phyloP scores from a whole-genome alignment of 441 rosid species.

The Populus hybrid region DNA sequence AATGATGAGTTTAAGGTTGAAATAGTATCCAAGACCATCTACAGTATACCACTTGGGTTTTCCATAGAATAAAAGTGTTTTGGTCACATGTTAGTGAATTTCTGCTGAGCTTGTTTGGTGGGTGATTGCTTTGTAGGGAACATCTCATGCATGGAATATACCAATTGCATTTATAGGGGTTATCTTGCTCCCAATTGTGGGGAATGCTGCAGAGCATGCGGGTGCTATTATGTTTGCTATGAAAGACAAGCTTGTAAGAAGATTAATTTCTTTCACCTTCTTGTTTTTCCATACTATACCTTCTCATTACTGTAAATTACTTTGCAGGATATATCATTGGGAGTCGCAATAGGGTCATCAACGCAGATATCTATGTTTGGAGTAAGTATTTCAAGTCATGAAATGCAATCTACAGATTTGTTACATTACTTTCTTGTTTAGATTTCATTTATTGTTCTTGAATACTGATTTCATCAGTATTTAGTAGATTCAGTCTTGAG shows the following conservation, averaged over 20 bases:
- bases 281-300: slow-evolving; percentile 29
- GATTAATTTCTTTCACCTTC: slow-evolving; percentile 67
- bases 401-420: not conserved
- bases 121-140: slow-evolving; percentile 48
- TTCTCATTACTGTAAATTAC: not conserved
- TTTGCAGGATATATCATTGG: slow-evolving; percentile 80
- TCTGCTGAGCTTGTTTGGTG: not conserved
- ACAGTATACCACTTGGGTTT: not conserved
- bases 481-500: not conserved
- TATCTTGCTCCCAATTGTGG: too few relatives aligned
- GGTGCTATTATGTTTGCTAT: too few relatives aligned
- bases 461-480: not conserved
- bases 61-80: not conserved
- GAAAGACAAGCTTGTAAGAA: slow-evolving; percentile 22
- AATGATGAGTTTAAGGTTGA: not conserved
- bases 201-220: too few relatives aligned
- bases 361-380: slow-evolving; percentile 92
- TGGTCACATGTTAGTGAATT: not conserved
- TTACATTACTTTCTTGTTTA: not conserved
- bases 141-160: slow-evolving; percentile 66
- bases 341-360: slow-evolving; percentile 95
- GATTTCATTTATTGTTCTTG: not conserved
- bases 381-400: slow-evolving; percentile 35
- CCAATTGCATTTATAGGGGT: slow-evolving; percentile 62
- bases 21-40: not conserved